Base-by-base conservation (phyloP, 1,139 yeast species). In the Kurtzmaniella quercitrusa region DNA sequence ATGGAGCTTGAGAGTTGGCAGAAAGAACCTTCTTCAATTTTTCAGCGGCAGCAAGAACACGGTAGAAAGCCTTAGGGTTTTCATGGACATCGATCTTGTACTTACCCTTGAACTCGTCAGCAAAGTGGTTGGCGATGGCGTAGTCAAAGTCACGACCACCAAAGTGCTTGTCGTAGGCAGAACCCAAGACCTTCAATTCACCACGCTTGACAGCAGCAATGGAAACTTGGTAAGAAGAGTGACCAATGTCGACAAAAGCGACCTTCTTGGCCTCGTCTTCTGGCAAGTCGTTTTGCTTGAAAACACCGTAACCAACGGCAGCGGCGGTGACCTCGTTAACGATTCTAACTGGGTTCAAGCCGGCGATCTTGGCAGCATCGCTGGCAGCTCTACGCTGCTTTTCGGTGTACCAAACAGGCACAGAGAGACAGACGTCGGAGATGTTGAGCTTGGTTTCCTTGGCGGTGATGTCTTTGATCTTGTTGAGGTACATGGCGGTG, bases 261-360 rank as follows among this genome's bases (percentile, higher is more conserved):
- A 93, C 89, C 62, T 80, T 85, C 74, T 86, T 84, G 60, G 93
- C 85, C 68, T 85, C 86, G 57, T 86, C 95, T 68, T 89, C 97
- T 54, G 87, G 89, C 67, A 96, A 93, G 57, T 93, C 87, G 61
- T 88, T 94, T 46, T 87, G 82, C 81, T 93, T 91, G 84, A 93
- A 93, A 50, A 93, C 97, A 77, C 98, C 98, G 75, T 93, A 94
- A 56, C 97, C 95, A 54, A 94, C 96, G 56, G 97, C 98, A 48
- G 98, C 98, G 50, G 98, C 98, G 48, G 98, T 91, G 52, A 88
- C 83, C 67, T 93, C 98, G 67, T 93, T 93, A 59, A 93, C 96
- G 55, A 93, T 83, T 79, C 98, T 86, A 50, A 93, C 97, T 49
- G 98, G 97, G 82, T 93, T 93, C 64, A 93, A 80, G 51, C 96